A percentile compares a stretch with the other conserved stretches of the same genome.
These are phyloP conservation scores for Strobilomyces confusus DNA, from an alignment of 768 basidiomycete species.

Conservation along the genomic window DNA sequence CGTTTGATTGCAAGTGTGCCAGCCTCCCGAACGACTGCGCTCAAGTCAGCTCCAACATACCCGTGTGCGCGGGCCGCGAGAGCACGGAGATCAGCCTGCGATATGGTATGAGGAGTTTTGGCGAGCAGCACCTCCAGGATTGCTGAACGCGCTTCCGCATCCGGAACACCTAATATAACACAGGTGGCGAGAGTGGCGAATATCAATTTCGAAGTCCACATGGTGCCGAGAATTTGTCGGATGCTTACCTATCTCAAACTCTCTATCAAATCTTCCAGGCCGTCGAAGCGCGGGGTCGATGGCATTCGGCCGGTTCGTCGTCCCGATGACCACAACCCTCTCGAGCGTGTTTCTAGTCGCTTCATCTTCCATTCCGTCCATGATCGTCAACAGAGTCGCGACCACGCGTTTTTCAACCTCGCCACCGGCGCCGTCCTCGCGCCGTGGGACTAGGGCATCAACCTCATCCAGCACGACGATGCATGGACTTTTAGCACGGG, in stretches of 20 bases:
- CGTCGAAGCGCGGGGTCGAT: slow-evolving; percentile 90
- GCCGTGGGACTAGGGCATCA: slow-evolving; percentile 86
- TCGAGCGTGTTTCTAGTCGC: slow-evolving; percentile 36
- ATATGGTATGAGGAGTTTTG: slow-evolving; percentile 74
- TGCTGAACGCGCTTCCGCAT: slow-evolving; percentile 74
- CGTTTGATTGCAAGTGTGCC: slow-evolving; percentile 90
- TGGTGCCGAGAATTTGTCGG: not conserved
- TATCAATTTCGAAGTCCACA: not conserved
- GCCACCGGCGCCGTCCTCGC: slow-evolving; percentile 87
- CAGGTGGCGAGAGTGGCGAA: not conserved
- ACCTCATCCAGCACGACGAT: slow-evolving; percentile 96
- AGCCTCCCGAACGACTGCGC: slow-evolving; percentile 88
- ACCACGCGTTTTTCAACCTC: slow-evolving; percentile 97
- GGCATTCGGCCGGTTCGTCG: slow-evolving; percentile 92
- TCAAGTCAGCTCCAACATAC: slow-evolving; percentile 95
- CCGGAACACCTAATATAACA: slow-evolving; percentile 68
- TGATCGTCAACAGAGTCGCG: slow-evolving; percentile 87
- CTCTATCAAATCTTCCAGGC: slow-evolving; percentile 89
- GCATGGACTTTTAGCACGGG: slow-evolving; percentile 76
- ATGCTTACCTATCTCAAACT: slow-evolving; percentile 85
- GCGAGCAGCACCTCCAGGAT: slow-evolving; percentile 84
- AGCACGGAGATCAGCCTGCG: slow-evolving; percentile 52
- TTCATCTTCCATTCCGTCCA: slow-evolving; percentile 80
- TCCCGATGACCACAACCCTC: slow-evolving; percentile 91
- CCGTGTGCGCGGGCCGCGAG: slow-evolving; percentile 85